phyloP scores from a whole-genome alignment of 192 early-diverging fungal genomes.

The Mycoemilia scoparia region DNA sequence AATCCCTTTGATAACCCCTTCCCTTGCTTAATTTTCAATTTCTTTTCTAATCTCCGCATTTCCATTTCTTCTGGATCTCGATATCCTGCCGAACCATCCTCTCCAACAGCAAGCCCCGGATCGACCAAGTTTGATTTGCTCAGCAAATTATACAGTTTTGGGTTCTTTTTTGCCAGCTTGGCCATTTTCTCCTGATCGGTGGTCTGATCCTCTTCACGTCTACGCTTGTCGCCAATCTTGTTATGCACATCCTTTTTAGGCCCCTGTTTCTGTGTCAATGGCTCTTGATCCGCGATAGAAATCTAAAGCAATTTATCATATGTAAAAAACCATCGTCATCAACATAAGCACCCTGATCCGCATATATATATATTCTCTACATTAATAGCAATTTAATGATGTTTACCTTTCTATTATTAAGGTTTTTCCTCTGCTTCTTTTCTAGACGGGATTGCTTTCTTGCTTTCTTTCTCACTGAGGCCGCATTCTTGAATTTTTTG shows the following conservation, averaged over 20 bases:
- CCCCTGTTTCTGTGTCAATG: background rate
- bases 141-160: constrained; percentile 27
- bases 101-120: background rate
- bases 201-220: background rate
- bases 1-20: constrained; percentile 20
- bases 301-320: too few relatives aligned
- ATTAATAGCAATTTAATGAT: constrained; percentile 1
- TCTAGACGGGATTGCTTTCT: constrained; percentile 28
- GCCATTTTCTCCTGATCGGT: constrained; percentile 14
- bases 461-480: constrained; percentile 15
- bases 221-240: background rate
- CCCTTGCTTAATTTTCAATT: constrained; percentile 27
- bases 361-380: background rate
- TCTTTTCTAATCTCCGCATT: constrained; percentile 25
- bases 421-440: constrained; percentile 27
- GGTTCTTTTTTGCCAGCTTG: constrained; percentile 32
- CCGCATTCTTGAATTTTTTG: constrained; percentile 15
- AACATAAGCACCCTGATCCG: too few relatives aligned
- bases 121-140: constrained; percentile 23
- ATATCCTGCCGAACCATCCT: constrained; percentile 17
- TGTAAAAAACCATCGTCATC: too few relatives aligned
- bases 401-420: constrained; percentile 7
- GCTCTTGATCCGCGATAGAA: background rate
- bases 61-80: constrained; percentile 25
- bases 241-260: background rate